Conservation (phyloP, 1,284 basidiomycete species). For the Pseudozyma sp. region DNA sequence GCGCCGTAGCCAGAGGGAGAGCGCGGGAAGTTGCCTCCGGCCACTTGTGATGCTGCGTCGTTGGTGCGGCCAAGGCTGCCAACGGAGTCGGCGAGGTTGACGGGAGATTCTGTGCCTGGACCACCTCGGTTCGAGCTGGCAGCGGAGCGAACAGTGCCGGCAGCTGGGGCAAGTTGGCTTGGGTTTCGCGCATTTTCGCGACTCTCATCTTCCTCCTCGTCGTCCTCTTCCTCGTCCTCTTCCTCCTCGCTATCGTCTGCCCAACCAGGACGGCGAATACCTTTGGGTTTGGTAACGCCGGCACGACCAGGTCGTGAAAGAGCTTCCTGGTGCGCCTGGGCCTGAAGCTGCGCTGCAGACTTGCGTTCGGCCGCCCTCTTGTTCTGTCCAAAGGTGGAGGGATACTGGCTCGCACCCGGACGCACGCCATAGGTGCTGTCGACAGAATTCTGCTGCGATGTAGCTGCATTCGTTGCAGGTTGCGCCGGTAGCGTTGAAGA, state of each 20-base stretch:
- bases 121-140: slow-evolving; percentile 32
- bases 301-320: slow-evolving; percentile 52
- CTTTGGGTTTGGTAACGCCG: slow-evolving; percentile 45
- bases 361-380: slow-evolving; percentile 59
- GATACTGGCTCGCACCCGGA: slow-evolving; percentile 40
- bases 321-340: slow-evolving; percentile 59
- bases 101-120: slow-evolving; percentile 30
- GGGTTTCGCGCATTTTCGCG: slow-evolving; percentile 7
- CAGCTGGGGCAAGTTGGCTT: background rate
- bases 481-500: slow-evolving; percentile 1
- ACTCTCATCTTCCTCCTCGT: slow-evolving; percentile 60
- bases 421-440: slow-evolving; percentile 22
- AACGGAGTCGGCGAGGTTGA: slow-evolving; percentile 33
- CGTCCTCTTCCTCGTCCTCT: slow-evolving; percentile 59
- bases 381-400: slow-evolving; percentile 62
- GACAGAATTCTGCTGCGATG: slow-evolving; percentile 3
- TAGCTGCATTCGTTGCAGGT: background rate
- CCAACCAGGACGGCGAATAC: slow-evolving; percentile 45
- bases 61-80: slow-evolving; percentile 34
- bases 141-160: slow-evolving; percentile 19
- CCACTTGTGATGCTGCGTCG: slow-evolving; percentile 10
- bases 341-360: slow-evolving; percentile 59
- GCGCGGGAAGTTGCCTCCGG: slow-evolving; percentile 21
- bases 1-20: slow-evolving; percentile 36
- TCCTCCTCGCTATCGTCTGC: slow-evolving; percentile 57